Base-by-base conservation (phyloP, 345 rosid genomes). In the Dipteronia sinensis region DNA sequence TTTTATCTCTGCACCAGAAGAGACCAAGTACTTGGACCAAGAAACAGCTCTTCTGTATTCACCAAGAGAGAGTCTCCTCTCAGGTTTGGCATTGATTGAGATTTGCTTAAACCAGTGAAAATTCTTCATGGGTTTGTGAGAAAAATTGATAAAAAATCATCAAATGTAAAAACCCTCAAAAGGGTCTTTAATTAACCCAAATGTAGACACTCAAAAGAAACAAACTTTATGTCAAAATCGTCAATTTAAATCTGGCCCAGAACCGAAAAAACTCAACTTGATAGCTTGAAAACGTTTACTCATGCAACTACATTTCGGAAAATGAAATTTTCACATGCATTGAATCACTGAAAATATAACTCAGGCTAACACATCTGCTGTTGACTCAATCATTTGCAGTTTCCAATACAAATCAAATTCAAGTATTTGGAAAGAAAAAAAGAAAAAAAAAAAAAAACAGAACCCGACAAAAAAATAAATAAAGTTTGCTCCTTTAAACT, bases 1-100 rank as follows among this genome's bases (percentile, higher is more conserved):
- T 71, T 88, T 92, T 62, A 92, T 92, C 82, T 80, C 94, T 9
- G 88, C 96, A 23, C 96, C 94, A 3, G 93, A 88, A 34, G 96
- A 87, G 49, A 92, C 93, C 85, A 92, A 74, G 81, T 92, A 92
- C 86, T 92, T 89, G 66, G 96, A 92, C 96, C 96, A 92, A 38
- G 96, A 92, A 69, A 88, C 82, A 1, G 96, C 94, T 66, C 87
- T 86, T 72, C 46, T 86, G 86, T 92, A 92, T 63, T 92, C 96
- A 75, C 94, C 88, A 65, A 92, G 91, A 38, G 92, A 92, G 17
- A 90, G 86, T 77, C 85, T 82, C 87, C 88, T 86, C 74, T 74
- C 92, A 22, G 83, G 75, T 77, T 79, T 87, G 46, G 76, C 87
- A 85, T 85, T 86, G 85, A 79, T 86, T 34, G 90, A 79, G 67